Evolutionary conservation across 225 moss, liverwort and hornwort species (phyloP), one percentile per base, ranked within the genome.

Genomic region (Pleurozium schreberi): DNA sequence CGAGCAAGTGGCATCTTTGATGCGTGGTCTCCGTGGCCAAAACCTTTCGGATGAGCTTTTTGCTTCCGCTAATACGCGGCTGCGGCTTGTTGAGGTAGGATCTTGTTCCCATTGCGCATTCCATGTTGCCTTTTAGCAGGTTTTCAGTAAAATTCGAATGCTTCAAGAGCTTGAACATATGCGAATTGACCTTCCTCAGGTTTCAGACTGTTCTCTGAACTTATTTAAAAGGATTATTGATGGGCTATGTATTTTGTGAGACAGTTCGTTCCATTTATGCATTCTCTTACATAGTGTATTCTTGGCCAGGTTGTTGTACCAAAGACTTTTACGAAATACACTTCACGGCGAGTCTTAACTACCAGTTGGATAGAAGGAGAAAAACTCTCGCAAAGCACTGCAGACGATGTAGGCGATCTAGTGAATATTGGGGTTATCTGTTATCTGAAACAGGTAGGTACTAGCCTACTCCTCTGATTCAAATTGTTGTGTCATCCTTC

Each of bases 321-420:
- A 14, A 97, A 92, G 91, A 99, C 99, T 26, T 99, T 90, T 75
- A 87, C 95, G 18, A 93, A 96, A 82, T 96, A 99, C 23, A 99
- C 99, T 67, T 96, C 99, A 70, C 94, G 99, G 42, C 93, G 99
- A 71, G 99, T 99, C 61, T 93, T 99, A 81, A 99, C 99, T 59
- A 97, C 98, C 57, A 94, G 96, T 91, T 99, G 99, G 99, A 97
- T 99, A 83, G 99, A 99, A 76, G 99, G 99, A 88, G 97, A 97
- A 71, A 99, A 99, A 88, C 93, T 99, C 14, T 99, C 99, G 69
- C 97, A 96, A 90, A 99, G 99, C 87, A 95, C 96, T 83, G 99
- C 97, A 66, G 92, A 88, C 60, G 96, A 99, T 86, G 99, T 99
- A 50, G 99, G 97, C 64, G 97, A 99, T 92, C 91, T 99, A 69